Conservation (phyloP, 73 alveolate species). For the Diophrys sp. region DNA sequence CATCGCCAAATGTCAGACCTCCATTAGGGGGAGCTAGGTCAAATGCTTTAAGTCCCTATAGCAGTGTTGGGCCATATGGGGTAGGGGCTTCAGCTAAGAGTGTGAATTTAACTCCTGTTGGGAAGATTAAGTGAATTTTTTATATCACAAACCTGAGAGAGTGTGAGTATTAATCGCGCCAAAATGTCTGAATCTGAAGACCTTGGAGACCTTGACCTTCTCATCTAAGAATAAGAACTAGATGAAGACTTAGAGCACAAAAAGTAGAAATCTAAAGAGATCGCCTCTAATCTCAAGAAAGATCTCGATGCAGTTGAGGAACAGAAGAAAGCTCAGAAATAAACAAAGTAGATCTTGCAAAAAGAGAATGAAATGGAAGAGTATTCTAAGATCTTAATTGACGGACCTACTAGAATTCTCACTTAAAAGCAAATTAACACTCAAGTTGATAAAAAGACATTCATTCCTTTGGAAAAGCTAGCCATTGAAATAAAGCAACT, state of each 20-base stretch:
- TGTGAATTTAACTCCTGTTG: not conserved
- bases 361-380: not conserved
- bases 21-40: not conserved
- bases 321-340: not conserved
- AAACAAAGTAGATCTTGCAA: not conserved
- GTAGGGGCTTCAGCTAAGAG: not conserved
- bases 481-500: not conserved
- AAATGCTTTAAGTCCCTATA: not conserved
- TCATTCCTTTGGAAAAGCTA: not conserved
- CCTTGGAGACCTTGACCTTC: not conserved
- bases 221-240: not conserved
- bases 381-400: not conserved
- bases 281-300: not conserved
- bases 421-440: not conserved
- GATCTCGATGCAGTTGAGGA: not conserved
- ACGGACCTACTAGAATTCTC: not conserved
- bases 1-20: not conserved
- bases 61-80: not conserved
- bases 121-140: no score
- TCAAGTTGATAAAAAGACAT: not conserved
- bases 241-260: not conserved
- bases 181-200: not conserved
- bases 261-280: not conserved
- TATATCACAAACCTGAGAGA: not conserved
- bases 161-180: not conserved